Evolutionary conservation across 805 yeast genomes (phyloP).

Genomic region (Candida koratica): DNA sequence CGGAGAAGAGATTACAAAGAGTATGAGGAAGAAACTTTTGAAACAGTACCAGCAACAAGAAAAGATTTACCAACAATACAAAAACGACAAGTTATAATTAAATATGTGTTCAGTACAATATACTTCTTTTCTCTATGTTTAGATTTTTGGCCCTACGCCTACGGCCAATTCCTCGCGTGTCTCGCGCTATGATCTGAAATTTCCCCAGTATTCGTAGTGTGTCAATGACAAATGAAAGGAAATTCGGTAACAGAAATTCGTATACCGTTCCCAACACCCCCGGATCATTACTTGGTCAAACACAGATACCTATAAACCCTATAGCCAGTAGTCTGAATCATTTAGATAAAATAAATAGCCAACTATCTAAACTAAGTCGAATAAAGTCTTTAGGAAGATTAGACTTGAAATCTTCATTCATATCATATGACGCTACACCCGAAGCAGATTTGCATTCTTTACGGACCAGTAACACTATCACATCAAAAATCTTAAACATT

Average conservation of each 20-base stretch:
- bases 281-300: too few species aligned
- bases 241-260: neutral
- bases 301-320: too few species aligned
- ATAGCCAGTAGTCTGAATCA: too few species aligned
- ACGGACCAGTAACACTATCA: slow-evolving; percentile 14
- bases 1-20: slow-evolving; percentile 84
- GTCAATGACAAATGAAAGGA: too few species aligned
- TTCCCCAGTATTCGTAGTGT: too few species aligned
- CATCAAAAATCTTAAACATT: slow-evolving; percentile 15
- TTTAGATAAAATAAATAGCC: neutral
- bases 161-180: too few species aligned
- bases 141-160: too few species aligned
- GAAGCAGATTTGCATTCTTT: slow-evolving; percentile 7
- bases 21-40: slow-evolving; percentile 74
- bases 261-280: slow-evolving; percentile 11
- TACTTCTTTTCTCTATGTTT: neutral
- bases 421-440: slow-evolving; percentile 8
- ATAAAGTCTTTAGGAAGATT: slow-evolving; percentile 19
- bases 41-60: slow-evolving; percentile 79
- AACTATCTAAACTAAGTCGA: slow-evolving; percentile 7
- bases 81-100: slow-evolving; percentile 9
- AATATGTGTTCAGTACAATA: neutral
- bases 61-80: slow-evolving; percentile 71
- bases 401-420: slow-evolving; percentile 20
- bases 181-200: too few species aligned